Evolutionary conservation across 148 eudicot genomes (phyloP).

Genomic region (Rhododendron simsii): DNA sequence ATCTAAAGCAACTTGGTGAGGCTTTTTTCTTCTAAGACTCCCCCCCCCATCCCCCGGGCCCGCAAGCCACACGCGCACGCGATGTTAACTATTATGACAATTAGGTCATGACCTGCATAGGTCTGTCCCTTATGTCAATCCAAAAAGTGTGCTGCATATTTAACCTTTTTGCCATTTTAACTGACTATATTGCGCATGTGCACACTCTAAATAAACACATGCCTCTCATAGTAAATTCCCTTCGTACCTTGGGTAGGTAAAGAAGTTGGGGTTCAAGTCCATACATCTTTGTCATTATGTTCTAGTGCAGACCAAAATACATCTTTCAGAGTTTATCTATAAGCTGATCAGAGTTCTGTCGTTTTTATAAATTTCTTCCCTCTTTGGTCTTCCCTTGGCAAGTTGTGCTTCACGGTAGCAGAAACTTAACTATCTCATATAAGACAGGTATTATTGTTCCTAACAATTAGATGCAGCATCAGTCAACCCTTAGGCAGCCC

Average conservation of each 20-base stretch:
- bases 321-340: neutral
- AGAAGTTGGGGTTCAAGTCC: neutral
- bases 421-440: neutral
- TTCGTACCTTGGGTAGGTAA: neutral
- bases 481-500: neutral
- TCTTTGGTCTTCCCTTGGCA: neutral
- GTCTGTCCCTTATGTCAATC: neutral
- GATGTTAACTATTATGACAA: neutral
- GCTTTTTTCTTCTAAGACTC: neutral
- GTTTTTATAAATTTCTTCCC: neutral
- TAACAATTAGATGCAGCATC: neutral
- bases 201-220: neutral
- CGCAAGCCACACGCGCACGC: neutral
- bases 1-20: conserved; percentile 76
- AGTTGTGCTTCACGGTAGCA: neutral
- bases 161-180: neutral
- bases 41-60: neutral
- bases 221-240: neutral
- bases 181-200: neutral
- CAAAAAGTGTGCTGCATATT: neutral
- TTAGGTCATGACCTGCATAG: neutral
- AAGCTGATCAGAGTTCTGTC: neutral
- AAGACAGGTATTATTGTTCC: neutral
- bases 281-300: neutral
- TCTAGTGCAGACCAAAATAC: neutral